A percentile compares a stretch with the other conserved stretches of the same genome.
Conservation (phyloP, 2,329 filamentous ascomycete species). For the Cordyceps pruinosa region DNA sequence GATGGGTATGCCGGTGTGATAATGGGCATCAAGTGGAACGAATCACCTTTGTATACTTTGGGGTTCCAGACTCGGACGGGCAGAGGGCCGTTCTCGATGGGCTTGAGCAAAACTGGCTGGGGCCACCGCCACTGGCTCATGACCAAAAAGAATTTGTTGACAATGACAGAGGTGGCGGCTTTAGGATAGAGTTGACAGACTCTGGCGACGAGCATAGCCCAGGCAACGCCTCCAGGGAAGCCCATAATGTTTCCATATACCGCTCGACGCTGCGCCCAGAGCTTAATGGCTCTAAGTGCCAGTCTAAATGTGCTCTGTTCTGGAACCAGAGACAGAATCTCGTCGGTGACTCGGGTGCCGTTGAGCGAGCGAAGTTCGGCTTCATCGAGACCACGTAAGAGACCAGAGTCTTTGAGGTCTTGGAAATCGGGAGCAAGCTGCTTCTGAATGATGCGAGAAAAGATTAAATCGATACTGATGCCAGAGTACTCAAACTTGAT, state of each 20-base stretch:
- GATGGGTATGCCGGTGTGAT: slow-evolving; percentile 96
- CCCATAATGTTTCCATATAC: slow-evolving; percentile 96
- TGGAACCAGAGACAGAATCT: slow-evolving; percentile 82
- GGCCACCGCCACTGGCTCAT: slow-evolving; percentile 93
- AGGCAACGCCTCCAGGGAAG: slow-evolving; percentile 93
- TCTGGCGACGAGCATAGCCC: slow-evolving; percentile 94
- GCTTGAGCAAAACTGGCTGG: slow-evolving; percentile 82
- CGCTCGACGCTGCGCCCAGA: slow-evolving; percentile 89
- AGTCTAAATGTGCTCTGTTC: slow-evolving; percentile 84
- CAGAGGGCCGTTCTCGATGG: slow-evolving; percentile 73
- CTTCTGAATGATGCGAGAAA: slow-evolving; percentile 65
- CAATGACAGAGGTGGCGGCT: slow-evolving; percentile 79
- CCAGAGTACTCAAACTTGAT: slow-evolving; percentile 91
- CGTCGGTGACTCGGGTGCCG: slow-evolving; percentile 87
- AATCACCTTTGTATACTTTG: slow-evolving; percentile 72
- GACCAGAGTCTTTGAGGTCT: slow-evolving; percentile 72
- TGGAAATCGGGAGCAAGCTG: slow-evolving; percentile 61
- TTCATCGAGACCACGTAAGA: slow-evolving; percentile 81
- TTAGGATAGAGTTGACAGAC: slow-evolving; percentile 95
- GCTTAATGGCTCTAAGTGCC: slow-evolving; percentile 84
- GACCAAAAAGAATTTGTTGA: slow-evolving; percentile 90
- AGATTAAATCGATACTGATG: slow-evolving; percentile 93
- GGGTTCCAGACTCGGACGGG: slow-evolving; percentile 93
- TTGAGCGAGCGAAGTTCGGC: slow-evolving; percentile 84
- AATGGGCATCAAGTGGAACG: slow-evolving; percentile 90